Conservation (phyloP, 2,329 filamentous ascomycete species). For the Lecanicillium sp. region DNA sequence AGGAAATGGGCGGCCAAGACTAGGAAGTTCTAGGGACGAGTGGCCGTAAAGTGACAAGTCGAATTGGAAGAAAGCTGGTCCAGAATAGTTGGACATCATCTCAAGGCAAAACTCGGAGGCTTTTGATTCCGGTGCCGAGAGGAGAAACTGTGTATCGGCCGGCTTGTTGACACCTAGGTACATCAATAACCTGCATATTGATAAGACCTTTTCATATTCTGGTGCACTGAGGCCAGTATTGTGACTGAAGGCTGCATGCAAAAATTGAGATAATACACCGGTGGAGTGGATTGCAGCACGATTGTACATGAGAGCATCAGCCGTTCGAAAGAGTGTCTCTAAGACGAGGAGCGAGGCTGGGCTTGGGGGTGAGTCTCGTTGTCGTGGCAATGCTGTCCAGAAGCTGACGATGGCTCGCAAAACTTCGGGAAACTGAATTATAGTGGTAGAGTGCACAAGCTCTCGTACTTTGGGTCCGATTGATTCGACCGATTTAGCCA, state of each 20-base stretch:
- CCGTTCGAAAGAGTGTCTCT: constrained; percentile 50
- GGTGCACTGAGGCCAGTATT: constrained; percentile 40
- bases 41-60: constrained; percentile 83
- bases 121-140: constrained; percentile 41
- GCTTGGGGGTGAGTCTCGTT: constrained; percentile 32
- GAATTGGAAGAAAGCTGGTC: constrained; percentile 85
- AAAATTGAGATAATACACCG: constrained; percentile 58
- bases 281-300: constrained; percentile 63
- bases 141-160: constrained; percentile 73
- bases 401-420: constrained; percentile 53
- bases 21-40: constrained; percentile 81
- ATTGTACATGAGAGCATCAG: constrained; percentile 58
- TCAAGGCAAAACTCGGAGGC: constrained; percentile 63
- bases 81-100: constrained; percentile 64
- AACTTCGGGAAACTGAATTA: constrained; percentile 54
- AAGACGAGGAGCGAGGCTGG: constrained; percentile 57
- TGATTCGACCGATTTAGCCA: constrained; percentile 27
- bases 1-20: constrained; percentile 78
- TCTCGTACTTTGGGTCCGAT: constrained; percentile 34
- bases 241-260: constrained; percentile 51
- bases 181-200: constrained; percentile 62
- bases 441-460: constrained; percentile 41
- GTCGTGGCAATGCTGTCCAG: constrained; percentile 53
- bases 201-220: constrained; percentile 53
- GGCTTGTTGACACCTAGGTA: constrained; percentile 68